Conservation (phyloP, 805 yeast genomes). For the Candida berthetii region DNA sequence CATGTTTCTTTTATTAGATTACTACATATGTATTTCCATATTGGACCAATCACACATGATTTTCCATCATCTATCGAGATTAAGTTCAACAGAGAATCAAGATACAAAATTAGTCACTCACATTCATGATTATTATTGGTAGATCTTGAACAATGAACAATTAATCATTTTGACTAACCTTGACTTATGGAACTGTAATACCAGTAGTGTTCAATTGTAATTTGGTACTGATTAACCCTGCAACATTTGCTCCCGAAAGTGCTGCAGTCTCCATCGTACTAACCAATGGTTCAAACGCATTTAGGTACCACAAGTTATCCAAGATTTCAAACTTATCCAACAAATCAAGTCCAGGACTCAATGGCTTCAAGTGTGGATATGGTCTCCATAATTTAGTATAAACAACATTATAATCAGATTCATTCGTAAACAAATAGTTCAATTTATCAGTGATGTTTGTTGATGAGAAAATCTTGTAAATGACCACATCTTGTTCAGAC, state of each 20-base stretch:
- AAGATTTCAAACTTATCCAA: slow-evolving; percentile 25
- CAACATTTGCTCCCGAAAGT: slow-evolving; percentile 42
- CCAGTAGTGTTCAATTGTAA: slow-evolving; percentile 20
- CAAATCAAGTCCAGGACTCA: no score
- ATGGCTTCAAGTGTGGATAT: slow-evolving; percentile 34
- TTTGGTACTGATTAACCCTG: slow-evolving; percentile 28
- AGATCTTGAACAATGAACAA: no score
- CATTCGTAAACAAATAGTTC: slow-evolving; percentile 16
- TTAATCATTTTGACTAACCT: no score
- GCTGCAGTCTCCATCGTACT: slow-evolving; percentile 50
- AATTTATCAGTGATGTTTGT: slow-evolving; percentile 13
- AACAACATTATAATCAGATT: slow-evolving; percentile 16
- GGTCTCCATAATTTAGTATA: slow-evolving; percentile 34
- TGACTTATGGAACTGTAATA: slow-evolving; percentile 13
- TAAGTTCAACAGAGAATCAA: no score
- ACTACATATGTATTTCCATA: no score
- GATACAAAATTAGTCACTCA: no score
- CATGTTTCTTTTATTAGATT: no score
- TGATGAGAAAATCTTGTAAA: slow-evolving; percentile 37
- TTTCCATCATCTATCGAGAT: no score
- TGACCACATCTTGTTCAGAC: slow-evolving; percentile 20
- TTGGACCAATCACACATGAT: no score
- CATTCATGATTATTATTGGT: no score
- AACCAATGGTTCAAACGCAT: slow-evolving; percentile 38
- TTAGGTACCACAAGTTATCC: slow-evolving; percentile 33